A percentile compares a stretch with the other conserved stretches of the same genome.
These are phyloP conservation scores for Arthrobotrys musiformis DNA, from an alignment of 2,329 filamentous ascomycete genomes.

Conservation along the genomic window DNA sequence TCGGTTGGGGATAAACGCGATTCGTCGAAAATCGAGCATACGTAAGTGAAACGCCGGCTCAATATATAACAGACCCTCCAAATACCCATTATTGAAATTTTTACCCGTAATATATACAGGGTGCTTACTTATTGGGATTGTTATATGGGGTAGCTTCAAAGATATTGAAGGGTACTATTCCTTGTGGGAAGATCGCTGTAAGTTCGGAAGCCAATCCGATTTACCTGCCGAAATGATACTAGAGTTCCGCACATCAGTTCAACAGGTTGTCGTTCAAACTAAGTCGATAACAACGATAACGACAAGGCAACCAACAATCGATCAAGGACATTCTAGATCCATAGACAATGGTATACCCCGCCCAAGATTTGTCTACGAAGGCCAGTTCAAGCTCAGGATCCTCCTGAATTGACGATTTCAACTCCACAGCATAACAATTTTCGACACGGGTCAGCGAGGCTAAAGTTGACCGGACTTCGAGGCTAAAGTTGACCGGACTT, in stretches of 20 bases:
- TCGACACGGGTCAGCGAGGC: too few species aligned
- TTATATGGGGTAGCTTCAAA: background rate
- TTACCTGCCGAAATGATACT: conserved; percentile 43
- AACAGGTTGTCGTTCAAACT: background rate
- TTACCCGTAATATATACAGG: conserved; percentile 36
- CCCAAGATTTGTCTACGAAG: background rate
- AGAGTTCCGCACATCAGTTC: background rate
- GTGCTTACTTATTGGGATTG: conserved; percentile 11
- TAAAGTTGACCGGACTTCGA: too few species aligned
- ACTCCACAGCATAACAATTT: too few species aligned
- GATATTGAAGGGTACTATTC: background rate
- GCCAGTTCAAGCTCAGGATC: background rate
- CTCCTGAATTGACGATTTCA: background rate
- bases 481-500: too few species aligned
- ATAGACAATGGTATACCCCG: background rate
- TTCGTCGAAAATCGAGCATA: conserved; percentile 22
- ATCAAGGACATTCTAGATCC: too few species aligned
- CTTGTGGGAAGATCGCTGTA: conserved; percentile 20
- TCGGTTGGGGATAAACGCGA: conserved; percentile 18
- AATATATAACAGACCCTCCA: conserved; percentile 34
- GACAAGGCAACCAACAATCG: conserved; percentile 21
- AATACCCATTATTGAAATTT: conserved; percentile 34
- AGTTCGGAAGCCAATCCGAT: conserved; percentile 22
- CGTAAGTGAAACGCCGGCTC: conserved; percentile 21
- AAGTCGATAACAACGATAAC: background rate